Evolutionary conservation across 1,139 yeast genomes (phyloP), one percentile per base, ranked within the genome.

Genomic region (Zygosaccharomyces sapae): DNA sequence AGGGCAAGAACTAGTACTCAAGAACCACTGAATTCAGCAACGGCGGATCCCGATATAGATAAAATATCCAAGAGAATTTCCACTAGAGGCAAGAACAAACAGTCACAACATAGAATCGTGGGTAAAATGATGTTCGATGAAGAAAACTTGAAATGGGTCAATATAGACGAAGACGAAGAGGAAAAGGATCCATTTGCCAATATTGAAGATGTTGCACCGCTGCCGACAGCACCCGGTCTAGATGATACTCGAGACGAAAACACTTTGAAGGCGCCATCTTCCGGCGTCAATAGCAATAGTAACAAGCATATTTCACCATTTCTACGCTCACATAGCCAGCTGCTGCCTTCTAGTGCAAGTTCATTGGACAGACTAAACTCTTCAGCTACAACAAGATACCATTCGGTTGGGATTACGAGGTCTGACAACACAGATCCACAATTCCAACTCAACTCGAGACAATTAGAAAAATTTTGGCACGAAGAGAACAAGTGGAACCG

Each of bases 101-200:
- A 31, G 18, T 9, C 34, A 10, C 10, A 54, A 31, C 56, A 58
- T 1, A 59, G 69, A 47, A 54, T 68, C 18, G 71, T 72, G 0
- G 73, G 74, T 0, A 72, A 74, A 54, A 80, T 80, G 85, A 67
- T 73, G 42, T 79, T 77, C 54, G 86, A 80, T 58, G 71, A 74
- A 33, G 76, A 75, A 40, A 76, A 77, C 46, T 62, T 78, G 47
- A 65, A 77, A 50, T 80, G 85, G 81, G 67, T 70, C 0, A 69
- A 71, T 48, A 44, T 68, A 8, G 66, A 64, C 12, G 71, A 70
- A 2, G 38, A 51, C 10, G 62, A 65, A 31, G 68, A 69, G 39
- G 71, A 68, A 33, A 63, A 62, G 33, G 74, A 71, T 53, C 73
- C 73, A 5, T 71, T 71, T 52, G 71, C 60, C 19, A 66, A 63